A percentile compares a stretch with the other conserved stretches of the same genome.
phyloP scores from a whole-genome alignment of 176 grass and related monocot species.

The Stipa capillata region DNA sequence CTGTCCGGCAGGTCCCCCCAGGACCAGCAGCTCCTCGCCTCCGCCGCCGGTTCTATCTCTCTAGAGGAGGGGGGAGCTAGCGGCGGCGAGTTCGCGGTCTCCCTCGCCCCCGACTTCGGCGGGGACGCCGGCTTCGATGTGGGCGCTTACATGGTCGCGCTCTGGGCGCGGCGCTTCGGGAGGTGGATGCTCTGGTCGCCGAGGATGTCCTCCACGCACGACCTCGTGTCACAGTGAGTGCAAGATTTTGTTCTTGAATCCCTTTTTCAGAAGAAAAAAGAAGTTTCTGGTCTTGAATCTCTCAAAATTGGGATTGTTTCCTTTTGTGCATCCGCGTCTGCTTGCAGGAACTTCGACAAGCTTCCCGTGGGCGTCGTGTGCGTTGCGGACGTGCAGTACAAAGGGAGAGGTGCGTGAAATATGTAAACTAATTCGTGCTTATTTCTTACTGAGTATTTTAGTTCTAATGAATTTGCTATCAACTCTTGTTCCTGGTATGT shows the following conservation, averaged over 20 bases:
- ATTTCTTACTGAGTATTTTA: background rate
- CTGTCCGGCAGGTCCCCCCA: slow-evolving; percentile 48
- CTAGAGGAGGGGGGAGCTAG: background rate
- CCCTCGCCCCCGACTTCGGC: slow-evolving; percentile 16
- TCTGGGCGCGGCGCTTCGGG: slow-evolving; percentile 51
- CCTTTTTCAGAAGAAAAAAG: background rate
- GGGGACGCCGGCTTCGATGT: slow-evolving; percentile 26
- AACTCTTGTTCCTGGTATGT: background rate
- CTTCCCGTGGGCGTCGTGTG: slow-evolving; percentile 78
- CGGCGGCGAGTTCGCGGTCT: slow-evolving; percentile 17
- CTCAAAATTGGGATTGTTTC: background rate
- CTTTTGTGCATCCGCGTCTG: background rate
- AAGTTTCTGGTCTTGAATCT: background rate
- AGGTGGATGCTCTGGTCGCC: slow-evolving; percentile 78
- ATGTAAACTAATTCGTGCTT: background rate
- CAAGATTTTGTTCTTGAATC: background rate
- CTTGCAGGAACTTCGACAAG: slow-evolving; percentile 66
- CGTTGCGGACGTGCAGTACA: slow-evolving; percentile 63
- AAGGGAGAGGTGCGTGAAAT: slow-evolving; percentile 71
- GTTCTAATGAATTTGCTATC: background rate
- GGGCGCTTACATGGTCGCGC: slow-evolving; percentile 50
- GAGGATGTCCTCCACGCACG: slow-evolving; percentile 77
- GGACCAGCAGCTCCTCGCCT: slow-evolving; percentile 41
- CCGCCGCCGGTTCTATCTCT: background rate
- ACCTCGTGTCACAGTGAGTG: slow-evolving; percentile 64